A percentile compares a stretch with the other conserved stretches of the same genome.
Evolutionary conservation across 1,284 basidiomycete genomes (phyloP).

Genomic region (Naganishia sp.): DNA sequence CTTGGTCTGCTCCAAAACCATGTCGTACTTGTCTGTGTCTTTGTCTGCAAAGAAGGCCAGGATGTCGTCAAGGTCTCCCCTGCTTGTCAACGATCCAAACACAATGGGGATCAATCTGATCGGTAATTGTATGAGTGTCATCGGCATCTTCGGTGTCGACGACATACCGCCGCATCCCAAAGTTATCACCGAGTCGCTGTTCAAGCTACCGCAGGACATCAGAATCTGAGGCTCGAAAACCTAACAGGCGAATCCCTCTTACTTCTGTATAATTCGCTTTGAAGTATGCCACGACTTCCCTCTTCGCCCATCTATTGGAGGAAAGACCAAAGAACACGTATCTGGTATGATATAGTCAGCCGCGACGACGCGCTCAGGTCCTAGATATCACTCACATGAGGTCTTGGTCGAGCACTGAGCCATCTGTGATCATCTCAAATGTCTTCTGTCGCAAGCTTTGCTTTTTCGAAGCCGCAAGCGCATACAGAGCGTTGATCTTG

Average conservation of each 20-base stretch:
- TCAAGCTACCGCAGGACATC: constrained; percentile 58
- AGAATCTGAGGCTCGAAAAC: not conserved
- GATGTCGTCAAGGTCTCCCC: constrained; percentile 67
- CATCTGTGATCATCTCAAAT: constrained; percentile 60
- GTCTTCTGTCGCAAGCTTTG: constrained; percentile 61
- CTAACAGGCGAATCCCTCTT: constrained; percentile 40
- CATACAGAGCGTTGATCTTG: constrained; percentile 66
- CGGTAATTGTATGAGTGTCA: constrained; percentile 39
- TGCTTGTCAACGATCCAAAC: constrained; percentile 65
- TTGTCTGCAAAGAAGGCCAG: constrained; percentile 62
- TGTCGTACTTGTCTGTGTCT: constrained; percentile 52
- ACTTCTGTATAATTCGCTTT: constrained; percentile 66
- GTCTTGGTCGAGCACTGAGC: constrained; percentile 65
- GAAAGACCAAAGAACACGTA: constrained; percentile 49
- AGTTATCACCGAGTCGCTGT: constrained; percentile 71
- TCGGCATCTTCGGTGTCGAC: constrained; percentile 37
- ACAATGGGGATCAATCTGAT: constrained; percentile 55
- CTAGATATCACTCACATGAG: constrained; percentile 41
- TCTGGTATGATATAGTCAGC: constrained; percentile 54
- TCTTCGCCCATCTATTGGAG: constrained; percentile 43
- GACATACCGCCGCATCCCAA: constrained; percentile 53
- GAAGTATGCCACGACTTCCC: constrained; percentile 55
- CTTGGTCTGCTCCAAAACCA: constrained; percentile 58
- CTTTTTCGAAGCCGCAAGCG: constrained; percentile 45
- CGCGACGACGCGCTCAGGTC: constrained; percentile 41